Evolutionary conservation across 148 eudicot species (phyloP).

Genomic region (Rhododendron simsii): DNA sequence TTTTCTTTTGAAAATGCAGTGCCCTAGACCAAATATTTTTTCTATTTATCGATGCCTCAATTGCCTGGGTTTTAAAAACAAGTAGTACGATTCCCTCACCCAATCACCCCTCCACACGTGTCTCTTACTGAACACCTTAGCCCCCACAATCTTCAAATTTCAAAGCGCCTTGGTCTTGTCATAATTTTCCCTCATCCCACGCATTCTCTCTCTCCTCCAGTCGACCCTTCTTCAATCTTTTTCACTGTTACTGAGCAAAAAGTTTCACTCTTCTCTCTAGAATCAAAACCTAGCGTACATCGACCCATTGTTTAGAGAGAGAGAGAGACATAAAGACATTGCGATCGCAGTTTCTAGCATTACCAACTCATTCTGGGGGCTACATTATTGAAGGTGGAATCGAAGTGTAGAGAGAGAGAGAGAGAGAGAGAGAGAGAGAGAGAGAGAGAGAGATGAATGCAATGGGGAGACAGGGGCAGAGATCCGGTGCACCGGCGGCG

Average conservation of each 20-base stretch:
- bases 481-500: constrained; percentile 68
- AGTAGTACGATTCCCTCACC: neutral
- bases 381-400: neutral
- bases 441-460: constrained; percentile 38
- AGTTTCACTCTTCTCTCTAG: neutral
- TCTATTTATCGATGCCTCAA: neutral
- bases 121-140: neutral
- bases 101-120: neutral
- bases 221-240: neutral
- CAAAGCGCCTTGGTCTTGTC: neutral
- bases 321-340: neutral
- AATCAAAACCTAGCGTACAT: neutral
- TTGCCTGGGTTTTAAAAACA: neutral
- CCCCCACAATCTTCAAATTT: neutral
- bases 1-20: too few relatives aligned
- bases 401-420: neutral
- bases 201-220: neutral
- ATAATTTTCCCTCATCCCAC: neutral
- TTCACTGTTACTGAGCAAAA: neutral
- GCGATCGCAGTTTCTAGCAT: neutral
- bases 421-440: constrained; percentile 9
- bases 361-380: neutral
- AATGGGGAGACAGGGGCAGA: constrained; percentile 56
- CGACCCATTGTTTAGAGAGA: neutral
- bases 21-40: too few relatives aligned